Evolutionary conservation across 495 filamentous ascomycete species (phyloP), one percentile per base, ranked within the genome.

Genomic region (Parathielavia appendiculata): DNA sequence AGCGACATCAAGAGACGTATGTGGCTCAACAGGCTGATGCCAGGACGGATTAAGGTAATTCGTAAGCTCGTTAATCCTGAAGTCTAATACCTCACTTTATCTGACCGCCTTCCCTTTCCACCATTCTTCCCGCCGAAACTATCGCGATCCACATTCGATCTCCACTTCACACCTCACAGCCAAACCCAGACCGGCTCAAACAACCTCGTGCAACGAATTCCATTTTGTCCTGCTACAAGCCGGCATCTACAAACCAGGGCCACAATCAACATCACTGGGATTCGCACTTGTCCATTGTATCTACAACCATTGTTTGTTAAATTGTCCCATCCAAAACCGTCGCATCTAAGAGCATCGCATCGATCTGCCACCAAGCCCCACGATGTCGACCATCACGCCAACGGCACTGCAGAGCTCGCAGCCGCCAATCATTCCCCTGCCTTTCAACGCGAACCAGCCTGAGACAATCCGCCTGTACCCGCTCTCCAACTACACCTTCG

Each of bases 401-500:
- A 80, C 80, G 9, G 80, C 86, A 52, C 81, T 88, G 50, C 86
- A 91, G 72, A 89, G 85, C 73, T 83, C 81, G 56, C 76, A 81
- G 62, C 87, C 89, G 73, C 92, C 92, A 3, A 86, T 85, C 60
- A 79, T 88, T 46, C 90, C 92, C 34, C 86, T 86, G 50, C 72
- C 81, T 54, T 98, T 98, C 82, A 88, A 89, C 65, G 85, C 80
- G 41, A 89, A 92, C 69, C 93, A 98, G 75, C 90, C 93, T 39
- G 77, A 85, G 59, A 92, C 91, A 1, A 92, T 98, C 64, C 90
- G 91, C 53, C 82, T 98, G 9, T 98, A 92, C 71, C 93, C 93
- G 19, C 81, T 98, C 32, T 95, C 90, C 63, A 97, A 97, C 78
- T 97, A 98, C 79, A 97, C 92, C 40, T 97, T 98, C 70, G 92